Evolutionary conservation across 2,329 filamentous ascomycete species (phyloP).

Genomic region (Ophiostoma australiae): DNA sequence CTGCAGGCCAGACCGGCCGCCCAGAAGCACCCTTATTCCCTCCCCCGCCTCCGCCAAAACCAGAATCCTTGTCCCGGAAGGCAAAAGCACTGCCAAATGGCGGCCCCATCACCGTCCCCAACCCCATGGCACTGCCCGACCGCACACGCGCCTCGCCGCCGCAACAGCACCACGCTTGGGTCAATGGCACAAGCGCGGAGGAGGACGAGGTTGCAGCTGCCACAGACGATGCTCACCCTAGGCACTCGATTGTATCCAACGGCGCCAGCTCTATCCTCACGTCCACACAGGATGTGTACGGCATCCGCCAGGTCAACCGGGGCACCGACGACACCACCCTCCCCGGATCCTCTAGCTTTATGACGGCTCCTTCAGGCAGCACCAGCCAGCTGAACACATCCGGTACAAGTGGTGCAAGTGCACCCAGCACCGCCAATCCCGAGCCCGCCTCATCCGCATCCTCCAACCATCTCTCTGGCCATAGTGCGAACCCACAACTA

Average conservation of each 20-base stretch:
- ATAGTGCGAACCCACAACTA: conserved; percentile 13
- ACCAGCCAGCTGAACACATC: neutral
- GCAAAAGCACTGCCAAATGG: conserved; percentile 17
- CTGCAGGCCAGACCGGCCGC: neutral
- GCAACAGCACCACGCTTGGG: conserved; percentile 10
- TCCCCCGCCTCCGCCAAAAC: conserved; percentile 23
- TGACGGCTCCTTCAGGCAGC: conserved; percentile 3
- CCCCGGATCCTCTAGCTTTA: neutral
- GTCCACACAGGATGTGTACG: conserved; percentile 34
- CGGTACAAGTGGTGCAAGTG: neutral
- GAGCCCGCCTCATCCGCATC: conserved; percentile 8
- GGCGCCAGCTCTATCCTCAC: conserved; percentile 34
- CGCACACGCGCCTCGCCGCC: conserved; percentile 18
- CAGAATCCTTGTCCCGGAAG: conserved; percentile 17
- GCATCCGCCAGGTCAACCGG: conserved; percentile 30
- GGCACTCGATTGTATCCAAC: conserved; percentile 36
- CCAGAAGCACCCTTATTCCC: conserved; percentile 20
- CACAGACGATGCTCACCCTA: conserved; percentile 29
- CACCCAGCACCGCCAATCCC: conserved; percentile 16
- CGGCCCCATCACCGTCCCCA: conserved; percentile 24
- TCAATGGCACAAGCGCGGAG: conserved; percentile 14
- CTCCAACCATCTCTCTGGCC: conserved; percentile 4
- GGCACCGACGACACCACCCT: conserved; percentile 23
- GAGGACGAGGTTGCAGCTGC: conserved; percentile 19
- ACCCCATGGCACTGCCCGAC: conserved; percentile 21